Evolutionary conservation across 2,329 filamentous ascomycete genomes (phyloP), one percentile per base, ranked within the genome.

Genomic region (Claviceps africana): DNA sequence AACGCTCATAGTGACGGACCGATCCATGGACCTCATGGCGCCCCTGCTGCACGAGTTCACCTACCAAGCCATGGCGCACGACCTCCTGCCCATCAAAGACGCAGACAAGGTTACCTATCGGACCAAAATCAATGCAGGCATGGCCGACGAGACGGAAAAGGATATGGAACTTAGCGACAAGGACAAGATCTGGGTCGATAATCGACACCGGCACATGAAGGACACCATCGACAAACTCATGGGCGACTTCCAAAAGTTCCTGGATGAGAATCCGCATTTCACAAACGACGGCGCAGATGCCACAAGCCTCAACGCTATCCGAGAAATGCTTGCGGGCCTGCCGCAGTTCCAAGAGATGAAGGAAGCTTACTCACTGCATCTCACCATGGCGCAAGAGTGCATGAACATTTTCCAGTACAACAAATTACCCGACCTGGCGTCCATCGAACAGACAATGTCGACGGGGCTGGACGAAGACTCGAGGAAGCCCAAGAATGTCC

Each of bases 11-110:
- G 85, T 98, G 55, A 87, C 89, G 1, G 93, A 97, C 66, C 81
- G 93, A 56, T 88, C 89, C 8, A 93, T 98, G 85, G 93, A 98
- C 65, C 69, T 96, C 3, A 81, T 85, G 70, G 83, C 91, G 0
- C 93, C 93, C 1, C 70, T 97, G 11, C 65, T 97, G 4, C 93
- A 98, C 68, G 93, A 98, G 62, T 96, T 98, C 65, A 96, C 93
- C 13, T 98, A 97, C 65, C 93, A 98, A 68, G 89, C 93, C 49
- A 97, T 98, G 91, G 91, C 88, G 3, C 88, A 96, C 66, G 93
- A 98, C 64, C 73, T 98, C 9, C 72, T 98, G 31, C 85, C 86
- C 0, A 88, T 98, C 62, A 83, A 86, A 60, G 93, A 97, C 51
- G 84, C 80, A 25, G 89, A 95, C 57, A 95, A 93, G 65, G 78